A percentile compares a stretch with the other conserved stretches of the same genome.
Conservation (phyloP, 2,329 filamentous ascomycete species). For the Domatiomyces globalis region DNA sequence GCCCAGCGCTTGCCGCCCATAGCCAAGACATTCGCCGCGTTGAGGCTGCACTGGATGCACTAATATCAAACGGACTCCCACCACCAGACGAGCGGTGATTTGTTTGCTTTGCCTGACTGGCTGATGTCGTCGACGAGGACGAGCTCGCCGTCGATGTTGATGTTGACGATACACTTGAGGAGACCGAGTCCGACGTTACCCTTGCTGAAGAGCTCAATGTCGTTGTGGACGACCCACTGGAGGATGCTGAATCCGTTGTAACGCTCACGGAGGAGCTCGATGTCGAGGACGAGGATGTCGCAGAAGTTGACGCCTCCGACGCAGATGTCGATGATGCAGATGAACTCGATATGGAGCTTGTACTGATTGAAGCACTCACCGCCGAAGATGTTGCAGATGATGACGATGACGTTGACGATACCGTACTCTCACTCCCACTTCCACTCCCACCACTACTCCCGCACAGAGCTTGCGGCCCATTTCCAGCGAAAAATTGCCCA, state of each 20-base stretch:
- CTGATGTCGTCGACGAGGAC: constrained; percentile 47
- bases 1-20: neutral
- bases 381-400: constrained; percentile 24
- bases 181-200: constrained; percentile 21
- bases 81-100: constrained; percentile 57
- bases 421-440: neutral
- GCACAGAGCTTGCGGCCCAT: neutral
- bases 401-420: neutral
- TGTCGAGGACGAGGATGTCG: neutral
- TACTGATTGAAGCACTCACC: constrained; percentile 15
- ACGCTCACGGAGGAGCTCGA: neutral
- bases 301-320: neutral
- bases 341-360: constrained; percentile 23
- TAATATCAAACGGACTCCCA: constrained; percentile 41
- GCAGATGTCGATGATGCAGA: constrained; percentile 30
- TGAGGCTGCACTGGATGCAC: neutral
- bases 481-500: constrained; percentile 11
- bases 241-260: constrained; percentile 22
- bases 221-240: constrained; percentile 24
- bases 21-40: neutral
- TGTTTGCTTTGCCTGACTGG: constrained; percentile 63
- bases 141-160: constrained; percentile 19
- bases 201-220: constrained; percentile 8
- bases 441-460: neutral
- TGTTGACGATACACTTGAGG: constrained; percentile 30